Base-by-base conservation (phyloP, 345 rosid genomes). In the Excoecaria agallocha region DNA sequence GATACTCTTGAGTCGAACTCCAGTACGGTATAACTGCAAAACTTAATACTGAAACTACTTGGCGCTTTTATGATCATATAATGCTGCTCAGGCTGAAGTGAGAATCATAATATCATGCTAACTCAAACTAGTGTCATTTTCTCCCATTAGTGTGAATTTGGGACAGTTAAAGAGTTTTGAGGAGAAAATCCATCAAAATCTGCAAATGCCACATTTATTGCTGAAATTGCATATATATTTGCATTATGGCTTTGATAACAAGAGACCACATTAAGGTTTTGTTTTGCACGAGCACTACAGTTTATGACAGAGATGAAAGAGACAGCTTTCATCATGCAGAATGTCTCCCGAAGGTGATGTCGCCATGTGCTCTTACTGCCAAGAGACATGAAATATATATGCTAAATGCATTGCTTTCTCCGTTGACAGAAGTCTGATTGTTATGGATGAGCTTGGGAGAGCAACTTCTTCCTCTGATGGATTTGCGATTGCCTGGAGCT, bases 301-400 rank as follows among this genome's bases (percentile, higher is more conserved):
- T 95, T 95, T 82, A 93, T 95, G 99, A 95, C 97, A 58, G 98
- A 93, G 88, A 95, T 93, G 99, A 93, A 88, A 84, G 99, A 95
- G 86, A 93, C 97, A 9, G 98, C 99, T 74, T 95, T 95, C 74
- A 69, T 95, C 76, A 87, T 93, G 99, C 98, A 95, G 86, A 95
- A 93, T 83, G 85, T 90, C 75, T 70, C 99, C 71, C 80, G 71
- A 75, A 91, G 91, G 99, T 95, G 82, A 75, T 35, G 65, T 43
- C 60, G 30, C 65, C 76, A 45, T 48, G n/a, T 76, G 48, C 68
- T 61, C 35, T 57, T 61, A 68, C 70, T 38, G 24, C 43, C 49
- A 70, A 61, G 41, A 35, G 16, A 70, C 17, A 9, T 49, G n/a
- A 56, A 46, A 51, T 45, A 49, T 65, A 15, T 39, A 68, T 46